Percentiles rank a stretch among this genome's conserved stretches.
Evolutionary conservation across 78 protist species (phyloP).

Genomic region (Dictyostelium firmibasis): DNA sequence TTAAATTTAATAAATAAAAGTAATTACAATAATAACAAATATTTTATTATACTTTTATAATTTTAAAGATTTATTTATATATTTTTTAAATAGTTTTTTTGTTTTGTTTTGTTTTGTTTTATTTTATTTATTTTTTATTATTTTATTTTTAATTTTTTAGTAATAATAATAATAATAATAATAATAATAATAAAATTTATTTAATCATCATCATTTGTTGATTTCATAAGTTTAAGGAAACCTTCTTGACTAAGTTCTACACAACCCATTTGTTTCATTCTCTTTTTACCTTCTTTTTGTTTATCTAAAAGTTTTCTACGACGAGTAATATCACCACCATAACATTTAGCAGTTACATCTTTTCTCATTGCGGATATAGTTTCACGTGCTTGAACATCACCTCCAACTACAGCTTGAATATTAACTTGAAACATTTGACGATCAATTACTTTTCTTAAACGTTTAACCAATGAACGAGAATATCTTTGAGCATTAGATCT

Average conservation of each 20-base stretch:
- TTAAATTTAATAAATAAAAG: too few species aligned
- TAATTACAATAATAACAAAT: too few species aligned
- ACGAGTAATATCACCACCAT: slow-evolving; percentile 95
- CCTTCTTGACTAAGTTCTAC: slow-evolving; percentile 88
- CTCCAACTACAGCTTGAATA: slow-evolving; percentile 88
- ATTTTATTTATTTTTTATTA: too few species aligned
- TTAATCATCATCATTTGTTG: slow-evolving; percentile 22
- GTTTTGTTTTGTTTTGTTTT: too few species aligned
- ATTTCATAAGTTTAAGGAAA: slow-evolving; percentile 49
- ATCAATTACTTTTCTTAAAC: slow-evolving; percentile 57
- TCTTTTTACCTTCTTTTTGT: slow-evolving; percentile 96
- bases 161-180: too few species aligned
- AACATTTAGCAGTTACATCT: slow-evolving; percentile 93
- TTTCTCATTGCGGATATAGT: slow-evolving; percentile 89
- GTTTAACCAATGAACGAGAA: slow-evolving; percentile 27
- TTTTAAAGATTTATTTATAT: too few species aligned
- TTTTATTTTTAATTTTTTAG: not conserved
- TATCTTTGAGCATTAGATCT: not conserved
- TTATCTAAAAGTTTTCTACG: slow-evolving; percentile 88
- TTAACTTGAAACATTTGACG: slow-evolving; percentile 84
- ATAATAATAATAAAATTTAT: too few species aligned
- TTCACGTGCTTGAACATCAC: slow-evolving; percentile 86
- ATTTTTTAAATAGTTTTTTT: too few species aligned
- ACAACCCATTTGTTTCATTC: slow-evolving; percentile 84
- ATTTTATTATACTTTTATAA: too few species aligned